Conservation (phyloP, 768 basidiomycete species). For the Amylocystis lapponica region DNA sequence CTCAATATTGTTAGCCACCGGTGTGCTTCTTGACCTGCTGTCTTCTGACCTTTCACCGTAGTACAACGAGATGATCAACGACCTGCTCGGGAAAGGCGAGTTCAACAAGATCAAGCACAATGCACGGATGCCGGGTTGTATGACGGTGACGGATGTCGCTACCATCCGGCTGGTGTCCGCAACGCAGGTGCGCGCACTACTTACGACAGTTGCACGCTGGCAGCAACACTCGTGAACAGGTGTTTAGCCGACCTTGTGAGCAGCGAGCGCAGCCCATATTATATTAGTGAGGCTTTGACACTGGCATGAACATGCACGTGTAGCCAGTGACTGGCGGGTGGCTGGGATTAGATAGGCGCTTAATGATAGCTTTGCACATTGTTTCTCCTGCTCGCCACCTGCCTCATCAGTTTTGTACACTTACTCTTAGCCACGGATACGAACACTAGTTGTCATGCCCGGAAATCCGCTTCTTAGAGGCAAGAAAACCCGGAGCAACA, state of each 20-base stretch:
- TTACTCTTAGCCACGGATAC: too few relatives aligned
- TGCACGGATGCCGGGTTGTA: constrained; percentile 61
- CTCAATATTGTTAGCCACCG: constrained; percentile 73
- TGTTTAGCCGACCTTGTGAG: constrained; percentile 95
- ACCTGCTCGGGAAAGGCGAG: constrained; percentile 77
- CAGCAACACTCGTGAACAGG: constrained; percentile 92
- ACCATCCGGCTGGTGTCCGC: constrained; percentile 68
- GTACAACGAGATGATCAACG: constrained; percentile 95
- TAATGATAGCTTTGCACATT: too few relatives aligned
- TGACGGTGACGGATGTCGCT: constrained; percentile 79
- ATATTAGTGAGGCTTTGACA: too few relatives aligned
- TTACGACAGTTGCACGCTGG: constrained; percentile 75
- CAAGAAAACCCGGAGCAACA: too few relatives aligned
- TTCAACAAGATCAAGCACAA: constrained; percentile 94
- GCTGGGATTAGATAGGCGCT: too few relatives aligned
- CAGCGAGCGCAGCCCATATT: constrained; percentile 84
- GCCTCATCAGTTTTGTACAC: too few relatives aligned
- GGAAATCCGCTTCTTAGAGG: too few relatives aligned
- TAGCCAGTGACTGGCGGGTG: too few relatives aligned
- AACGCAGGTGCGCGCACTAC: constrained; percentile 69
- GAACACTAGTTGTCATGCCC: too few relatives aligned
- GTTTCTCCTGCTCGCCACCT: too few relatives aligned
- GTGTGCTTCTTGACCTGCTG: background rate
- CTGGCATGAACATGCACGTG: too few relatives aligned
- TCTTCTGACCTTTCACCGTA: constrained; percentile 22